phyloP scores from a whole-genome alignment of 1,284 basidiomycete genomes.

The Cutaneotrichosporon sp. region DNA sequence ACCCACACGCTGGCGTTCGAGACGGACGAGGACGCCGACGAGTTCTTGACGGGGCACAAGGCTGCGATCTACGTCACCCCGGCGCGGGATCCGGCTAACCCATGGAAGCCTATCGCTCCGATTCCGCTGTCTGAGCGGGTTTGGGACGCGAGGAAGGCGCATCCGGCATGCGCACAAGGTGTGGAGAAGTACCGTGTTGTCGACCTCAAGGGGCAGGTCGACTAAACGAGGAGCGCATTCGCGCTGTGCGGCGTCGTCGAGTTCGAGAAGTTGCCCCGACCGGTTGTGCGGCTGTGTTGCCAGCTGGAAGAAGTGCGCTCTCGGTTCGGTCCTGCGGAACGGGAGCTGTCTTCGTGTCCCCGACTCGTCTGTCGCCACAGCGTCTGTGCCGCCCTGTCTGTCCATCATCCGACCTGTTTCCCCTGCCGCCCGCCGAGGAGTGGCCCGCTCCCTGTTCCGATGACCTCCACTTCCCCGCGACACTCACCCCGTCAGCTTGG shows the following conservation, averaged over 20 bases:
- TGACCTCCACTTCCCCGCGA: no score
- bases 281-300: background rate
- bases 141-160: slow-evolving; percentile 58
- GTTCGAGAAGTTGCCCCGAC: background rate
- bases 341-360: no score
- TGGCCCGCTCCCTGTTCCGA: no score
- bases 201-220: slow-evolving; percentile 59
- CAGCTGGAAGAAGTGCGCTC: background rate
- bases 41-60: slow-evolving; percentile 72
- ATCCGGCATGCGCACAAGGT: slow-evolving; percentile 52
- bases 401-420: no score
- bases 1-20: slow-evolving; percentile 83
- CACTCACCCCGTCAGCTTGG: no score
- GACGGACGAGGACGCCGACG: slow-evolving; percentile 62
- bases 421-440: no score
- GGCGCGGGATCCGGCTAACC: slow-evolving; percentile 22
- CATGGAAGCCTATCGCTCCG: slow-evolving; percentile 31
- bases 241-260: background rate
- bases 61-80: slow-evolving; percentile 65
- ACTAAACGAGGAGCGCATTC: slow-evolving; percentile 17
- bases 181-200: slow-evolving; percentile 57
- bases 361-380: no score
- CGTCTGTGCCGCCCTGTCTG: no score
- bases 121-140: slow-evolving; percentile 39
- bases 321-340: no score